Conservation (phyloP, 2,329 filamentous ascomycete species). For the Colletotrichum godetiae region DNA sequence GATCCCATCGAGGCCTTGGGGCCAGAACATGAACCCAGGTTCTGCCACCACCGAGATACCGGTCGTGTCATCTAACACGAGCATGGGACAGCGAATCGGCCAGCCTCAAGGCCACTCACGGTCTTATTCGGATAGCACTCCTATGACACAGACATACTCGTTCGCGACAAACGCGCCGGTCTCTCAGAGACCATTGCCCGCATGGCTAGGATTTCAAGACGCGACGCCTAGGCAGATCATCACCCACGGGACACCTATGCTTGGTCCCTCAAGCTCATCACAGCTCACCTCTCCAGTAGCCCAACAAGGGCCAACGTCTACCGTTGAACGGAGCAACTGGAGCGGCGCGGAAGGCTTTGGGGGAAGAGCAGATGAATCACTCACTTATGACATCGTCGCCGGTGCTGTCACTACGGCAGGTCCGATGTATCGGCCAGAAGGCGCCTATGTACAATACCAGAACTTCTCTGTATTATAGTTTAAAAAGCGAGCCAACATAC, state of each 20-base stretch:
- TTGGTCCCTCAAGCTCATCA: not conserved
- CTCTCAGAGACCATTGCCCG: conserved; percentile 12
- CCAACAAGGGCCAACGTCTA: not conserved
- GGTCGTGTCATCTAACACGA: not conserved
- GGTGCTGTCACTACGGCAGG: conserved; percentile 6
- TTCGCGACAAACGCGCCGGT: not conserved
- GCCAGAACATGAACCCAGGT: not conserved
- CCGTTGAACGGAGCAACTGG: not conserved
- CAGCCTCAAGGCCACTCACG: conserved; percentile 8
- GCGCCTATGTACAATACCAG: conserved; percentile 20
- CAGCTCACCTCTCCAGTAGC: conserved; percentile 15
- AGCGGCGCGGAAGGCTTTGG: conserved; percentile 8
- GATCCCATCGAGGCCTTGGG: not conserved
- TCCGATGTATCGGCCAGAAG: not conserved
- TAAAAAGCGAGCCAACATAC: not conserved
- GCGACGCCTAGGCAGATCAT: conserved; percentile 9
- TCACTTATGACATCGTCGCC: conserved; percentile 14
- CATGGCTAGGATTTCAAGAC: conserved; percentile 20
- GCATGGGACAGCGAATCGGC: not conserved
- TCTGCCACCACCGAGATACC: not conserved
- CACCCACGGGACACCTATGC: not conserved
- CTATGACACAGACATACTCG: conserved; percentile 16
- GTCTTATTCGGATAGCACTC: conserved; percentile 23
- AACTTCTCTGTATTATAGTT: conserved; percentile 30
- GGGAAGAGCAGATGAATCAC: not conserved